Conservation (phyloP, 495 filamentous ascomycete species). For the Halenospora varia region DNA sequence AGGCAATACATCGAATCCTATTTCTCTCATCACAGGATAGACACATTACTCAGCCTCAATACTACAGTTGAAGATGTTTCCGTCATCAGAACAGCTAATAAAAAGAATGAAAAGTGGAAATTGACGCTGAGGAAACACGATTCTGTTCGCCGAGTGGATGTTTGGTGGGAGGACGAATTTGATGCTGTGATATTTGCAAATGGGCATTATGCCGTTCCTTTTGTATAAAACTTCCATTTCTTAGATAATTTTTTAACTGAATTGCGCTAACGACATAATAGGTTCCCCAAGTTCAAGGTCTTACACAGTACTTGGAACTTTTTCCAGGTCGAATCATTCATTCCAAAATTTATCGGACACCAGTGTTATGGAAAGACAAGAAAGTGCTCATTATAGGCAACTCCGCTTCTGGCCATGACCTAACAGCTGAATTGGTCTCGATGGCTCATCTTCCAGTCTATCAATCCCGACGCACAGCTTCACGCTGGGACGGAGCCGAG, state of each 20-base stretch:
- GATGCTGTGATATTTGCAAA: conserved; percentile 47
- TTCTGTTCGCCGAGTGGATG: conserved; percentile 32
- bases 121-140: conserved; percentile 41
- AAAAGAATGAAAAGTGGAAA: conserved; percentile 33
- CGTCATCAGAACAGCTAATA: conserved; percentile 14
- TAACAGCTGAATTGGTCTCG: conserved; percentile 34
- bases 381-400: conserved; percentile 44
- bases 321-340: conserved; percentile 39
- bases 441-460: conserved; percentile 35
- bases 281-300: conserved; percentile 40
- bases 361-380: conserved; percentile 28
- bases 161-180: conserved; percentile 46
- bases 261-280: conserved; percentile 8
- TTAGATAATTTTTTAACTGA: not conserved
- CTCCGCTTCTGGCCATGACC: conserved; percentile 47
- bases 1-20: conserved; percentile 46
- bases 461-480: conserved; percentile 39
- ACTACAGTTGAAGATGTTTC: conserved; percentile 47
- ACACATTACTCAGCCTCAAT: conserved; percentile 35
- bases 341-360: conserved; percentile 43
- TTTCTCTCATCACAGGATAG: conserved; percentile 37
- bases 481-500: conserved; percentile 39
- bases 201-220: conserved; percentile 49
- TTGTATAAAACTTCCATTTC: conserved; percentile 26
- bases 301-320: conserved; percentile 31